These are phyloP conservation scores for Periconia sp. DNA, from an alignment of 2,329 filamentous ascomycete species.

Conservation along the genomic window DNA sequence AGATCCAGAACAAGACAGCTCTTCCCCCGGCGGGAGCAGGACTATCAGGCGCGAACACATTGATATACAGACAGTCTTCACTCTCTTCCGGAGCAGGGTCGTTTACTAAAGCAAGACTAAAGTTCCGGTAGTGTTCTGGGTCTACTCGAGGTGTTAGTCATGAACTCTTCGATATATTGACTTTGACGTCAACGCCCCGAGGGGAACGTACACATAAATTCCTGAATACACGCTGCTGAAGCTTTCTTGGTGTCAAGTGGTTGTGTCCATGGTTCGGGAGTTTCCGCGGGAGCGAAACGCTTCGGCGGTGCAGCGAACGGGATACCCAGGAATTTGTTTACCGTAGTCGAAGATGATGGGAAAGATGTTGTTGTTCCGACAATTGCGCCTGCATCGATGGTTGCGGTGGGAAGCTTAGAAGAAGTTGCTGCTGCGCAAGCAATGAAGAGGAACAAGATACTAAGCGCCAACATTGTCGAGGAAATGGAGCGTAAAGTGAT, in stretches of 20 bases:
- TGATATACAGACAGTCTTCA: conserved; percentile 46
- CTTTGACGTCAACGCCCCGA: too few species aligned
- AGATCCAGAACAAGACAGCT: conserved; percentile 36
- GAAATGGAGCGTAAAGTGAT: not conserved
- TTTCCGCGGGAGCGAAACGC: conserved; percentile 24
- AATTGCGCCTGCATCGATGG: conserved; percentile 23
- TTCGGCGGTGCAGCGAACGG: conserved; percentile 33
- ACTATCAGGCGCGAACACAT: conserved; percentile 38
- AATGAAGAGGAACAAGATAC: not conserved
- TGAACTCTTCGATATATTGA: not conserved
- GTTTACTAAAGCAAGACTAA: conserved; percentile 23
- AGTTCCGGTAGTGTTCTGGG: conserved; percentile 14
- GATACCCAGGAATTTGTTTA: conserved; percentile 35
- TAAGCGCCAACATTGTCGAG: not conserved
- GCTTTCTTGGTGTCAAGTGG: conserved; percentile 18
- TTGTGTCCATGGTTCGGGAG: conserved; percentile 12
- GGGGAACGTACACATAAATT: conserved; percentile 22
- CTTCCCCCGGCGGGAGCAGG: conserved; percentile 15
- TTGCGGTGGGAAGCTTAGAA: conserved; percentile 21
- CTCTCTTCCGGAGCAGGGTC: conserved; percentile 26
- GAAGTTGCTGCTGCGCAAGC: not conserved
- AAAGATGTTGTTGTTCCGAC: conserved; percentile 29
- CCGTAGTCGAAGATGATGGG: conserved; percentile 16
- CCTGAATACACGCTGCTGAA: conserved; percentile 27
- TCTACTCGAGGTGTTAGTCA: conserved; percentile 11